Evolutionary conservation across 257 asterid genomes (phyloP).

Genomic region (Plectranthus barbatus): DNA sequence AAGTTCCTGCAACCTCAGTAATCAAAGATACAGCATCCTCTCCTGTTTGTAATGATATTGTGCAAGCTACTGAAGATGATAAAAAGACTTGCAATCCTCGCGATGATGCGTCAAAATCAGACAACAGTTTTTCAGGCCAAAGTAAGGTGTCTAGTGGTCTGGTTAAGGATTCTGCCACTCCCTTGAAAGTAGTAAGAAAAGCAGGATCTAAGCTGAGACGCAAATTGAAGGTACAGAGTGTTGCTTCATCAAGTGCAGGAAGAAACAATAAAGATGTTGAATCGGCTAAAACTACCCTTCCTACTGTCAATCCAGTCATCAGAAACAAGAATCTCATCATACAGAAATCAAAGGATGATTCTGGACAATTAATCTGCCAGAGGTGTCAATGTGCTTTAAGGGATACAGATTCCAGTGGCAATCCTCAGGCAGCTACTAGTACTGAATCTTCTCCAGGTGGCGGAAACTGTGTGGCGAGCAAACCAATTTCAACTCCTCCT

Average conservation of each 20-base stretch:
- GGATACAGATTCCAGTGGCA: conserved; percentile 30
- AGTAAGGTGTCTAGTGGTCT: conserved; percentile 24
- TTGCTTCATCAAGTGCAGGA: conserved; percentile 38
- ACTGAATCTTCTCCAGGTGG: conserved; percentile 14
- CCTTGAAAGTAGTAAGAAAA: conserved; percentile 33
- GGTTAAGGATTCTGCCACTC: conserved; percentile 23
- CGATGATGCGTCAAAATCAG: conserved; percentile 19
- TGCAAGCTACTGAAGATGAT: conserved; percentile 23
- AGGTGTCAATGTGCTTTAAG: conserved; percentile 71
- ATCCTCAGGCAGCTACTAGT: conserved; percentile 14
- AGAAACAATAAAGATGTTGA: conserved; percentile 43
- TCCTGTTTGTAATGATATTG: conserved; percentile 7
- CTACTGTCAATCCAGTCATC: conserved; percentile 42
- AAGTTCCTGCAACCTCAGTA: background rate
- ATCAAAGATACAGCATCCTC: conserved; percentile 11
- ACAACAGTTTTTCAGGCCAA: conserved; percentile 15
- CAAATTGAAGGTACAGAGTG: conserved; percentile 42
- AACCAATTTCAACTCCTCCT: conserved; percentile 14
- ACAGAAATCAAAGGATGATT: conserved; percentile 42
- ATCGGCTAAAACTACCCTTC: conserved; percentile 35
- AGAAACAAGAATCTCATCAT: conserved; percentile 43
- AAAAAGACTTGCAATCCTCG: conserved; percentile 9
- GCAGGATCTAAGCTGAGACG: conserved; percentile 43
- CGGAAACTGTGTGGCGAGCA: conserved; percentile 20
- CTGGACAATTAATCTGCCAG: conserved; percentile 55